Conservation (phyloP, 2,329 filamentous ascomycete genomes). For the Davidsoniella australis region DNA sequence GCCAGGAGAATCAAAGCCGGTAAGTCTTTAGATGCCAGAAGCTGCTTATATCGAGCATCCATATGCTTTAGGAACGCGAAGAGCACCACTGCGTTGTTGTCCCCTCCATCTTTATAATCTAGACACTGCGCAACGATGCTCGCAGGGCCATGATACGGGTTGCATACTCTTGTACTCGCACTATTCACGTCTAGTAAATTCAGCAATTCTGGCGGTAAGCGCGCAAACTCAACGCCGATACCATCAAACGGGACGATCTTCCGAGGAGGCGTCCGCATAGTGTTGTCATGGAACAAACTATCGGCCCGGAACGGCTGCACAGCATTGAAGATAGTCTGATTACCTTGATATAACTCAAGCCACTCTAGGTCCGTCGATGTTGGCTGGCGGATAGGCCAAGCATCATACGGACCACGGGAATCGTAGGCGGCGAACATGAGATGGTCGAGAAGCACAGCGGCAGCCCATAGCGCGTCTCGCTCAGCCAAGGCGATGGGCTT, state of each 20-base stretch:
- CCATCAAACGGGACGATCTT: slow-evolving; percentile 10
- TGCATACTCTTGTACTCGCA: slow-evolving; percentile 14
- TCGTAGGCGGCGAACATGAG: slow-evolving; percentile 29
- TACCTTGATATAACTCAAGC: slow-evolving; percentile 39
- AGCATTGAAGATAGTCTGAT: slow-evolving; percentile 34
- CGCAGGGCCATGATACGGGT: slow-evolving; percentile 20
- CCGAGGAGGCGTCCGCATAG: slow-evolving; percentile 10
- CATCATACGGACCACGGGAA: slow-evolving; percentile 23
- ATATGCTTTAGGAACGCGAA: slow-evolving; percentile 30
- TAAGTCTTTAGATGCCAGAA: slow-evolving; percentile 34
- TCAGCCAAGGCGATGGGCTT: slow-evolving; percentile 16
- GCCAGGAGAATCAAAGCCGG: slow-evolving; percentile 36
- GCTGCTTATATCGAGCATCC: slow-evolving; percentile 23
- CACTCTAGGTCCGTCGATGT: slow-evolving; percentile 34
- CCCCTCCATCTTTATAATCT: slow-evolving; percentile 18
- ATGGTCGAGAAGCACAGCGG: slow-evolving; percentile 28
- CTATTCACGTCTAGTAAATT: slow-evolving; percentile 17
- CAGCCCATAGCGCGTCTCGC: slow-evolving; percentile 31
- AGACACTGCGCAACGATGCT: slow-evolving; percentile 24
- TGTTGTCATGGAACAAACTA: slow-evolving; percentile 27
- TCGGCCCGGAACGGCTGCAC: slow-evolving; percentile 30
- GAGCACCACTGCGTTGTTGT: slow-evolving; percentile 27
- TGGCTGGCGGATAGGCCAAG: slow-evolving; percentile 37
- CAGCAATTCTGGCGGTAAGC: slow-evolving; percentile 21
- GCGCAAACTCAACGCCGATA: slow-evolving; percentile 1